Evolutionary conservation across 2,329 filamentous ascomycete genomes (phyloP).

Genomic region (Sodiomyces alkalinus): DNA sequence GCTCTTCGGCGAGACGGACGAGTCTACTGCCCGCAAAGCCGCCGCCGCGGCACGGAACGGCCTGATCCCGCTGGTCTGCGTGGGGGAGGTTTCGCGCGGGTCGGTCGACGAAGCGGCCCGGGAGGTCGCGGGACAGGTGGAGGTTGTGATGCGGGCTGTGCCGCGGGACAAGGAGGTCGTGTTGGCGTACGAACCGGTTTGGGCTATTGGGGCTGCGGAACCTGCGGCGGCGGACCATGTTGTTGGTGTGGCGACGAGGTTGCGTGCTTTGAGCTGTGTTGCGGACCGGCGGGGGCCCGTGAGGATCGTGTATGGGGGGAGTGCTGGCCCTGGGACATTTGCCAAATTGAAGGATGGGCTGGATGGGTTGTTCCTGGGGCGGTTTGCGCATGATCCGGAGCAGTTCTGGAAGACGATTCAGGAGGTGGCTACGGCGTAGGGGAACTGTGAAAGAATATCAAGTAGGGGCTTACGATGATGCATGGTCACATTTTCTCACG

Average conservation of each 20-base stretch:
- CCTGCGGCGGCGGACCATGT: constrained; percentile 63
- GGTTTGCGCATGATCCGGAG: constrained; percentile 65
- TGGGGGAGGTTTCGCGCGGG: constrained; percentile 49
- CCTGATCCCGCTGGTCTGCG: constrained; percentile 64
- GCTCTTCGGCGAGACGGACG: constrained; percentile 63
- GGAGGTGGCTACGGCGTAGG: constrained; percentile 39
- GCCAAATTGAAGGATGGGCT: constrained; percentile 49
- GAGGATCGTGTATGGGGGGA: constrained; percentile 69
- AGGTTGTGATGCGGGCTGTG: constrained; percentile 44
- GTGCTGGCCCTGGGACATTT: constrained; percentile 67
- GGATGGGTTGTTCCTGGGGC: constrained; percentile 67
- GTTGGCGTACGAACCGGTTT: constrained; percentile 77
- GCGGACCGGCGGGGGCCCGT: constrained; percentile 37
- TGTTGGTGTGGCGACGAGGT: constrained; percentile 48
- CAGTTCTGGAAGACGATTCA: constrained; percentile 57
- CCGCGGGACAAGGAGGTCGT: constrained; percentile 52
- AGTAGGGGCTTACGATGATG: too few relatives aligned
- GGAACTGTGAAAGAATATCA: not conserved
- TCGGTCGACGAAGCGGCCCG: constrained; percentile 42
- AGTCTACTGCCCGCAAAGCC: constrained; percentile 51
- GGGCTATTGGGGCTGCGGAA: constrained; percentile 65
- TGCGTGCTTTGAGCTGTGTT: constrained; percentile 39
- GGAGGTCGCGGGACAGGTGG: constrained; percentile 53
- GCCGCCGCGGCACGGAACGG: constrained; percentile 51
- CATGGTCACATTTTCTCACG: too few relatives aligned